Conservation (phyloP, 192 early-diverging fungal species). For the Coemansia umbellata region DNA sequence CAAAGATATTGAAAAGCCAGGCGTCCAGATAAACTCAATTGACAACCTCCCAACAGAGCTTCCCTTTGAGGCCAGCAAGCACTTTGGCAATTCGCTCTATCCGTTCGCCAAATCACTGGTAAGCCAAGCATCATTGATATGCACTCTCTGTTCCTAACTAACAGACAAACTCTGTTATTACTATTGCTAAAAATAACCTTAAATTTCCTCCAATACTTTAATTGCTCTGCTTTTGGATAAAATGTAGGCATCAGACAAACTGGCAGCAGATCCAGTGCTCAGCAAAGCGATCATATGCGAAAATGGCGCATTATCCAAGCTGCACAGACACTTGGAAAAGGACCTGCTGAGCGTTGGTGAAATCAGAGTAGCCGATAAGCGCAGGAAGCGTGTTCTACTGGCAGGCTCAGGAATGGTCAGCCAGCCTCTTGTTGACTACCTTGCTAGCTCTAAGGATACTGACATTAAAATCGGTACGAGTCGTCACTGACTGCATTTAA, state of each 20-base stretch:
- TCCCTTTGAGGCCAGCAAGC: conserved; percentile 89
- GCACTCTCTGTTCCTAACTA: no score
- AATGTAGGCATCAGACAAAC: conserved; percentile 45
- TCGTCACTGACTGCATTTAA: background rate
- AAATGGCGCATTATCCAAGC: conserved; percentile 59
- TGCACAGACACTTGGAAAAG: conserved; percentile 55
- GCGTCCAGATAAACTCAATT: conserved; percentile 96
- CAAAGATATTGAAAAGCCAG: conserved; percentile 69
- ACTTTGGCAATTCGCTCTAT: conserved; percentile 83
- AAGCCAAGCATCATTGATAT: conserved; percentile 29
- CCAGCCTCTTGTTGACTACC: conserved; percentile 85
- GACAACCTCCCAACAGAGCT: conserved; percentile 97
- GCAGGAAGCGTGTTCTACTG: conserved; percentile 63
- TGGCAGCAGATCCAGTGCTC: conserved; percentile 64
- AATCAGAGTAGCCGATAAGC: conserved; percentile 34
- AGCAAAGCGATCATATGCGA: conserved; percentile 73
- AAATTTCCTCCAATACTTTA: no score
- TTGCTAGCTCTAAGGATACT: conserved; percentile 55
- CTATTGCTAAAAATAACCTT: no score
- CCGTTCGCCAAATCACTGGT: conserved; percentile 82
- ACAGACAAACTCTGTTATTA: no score
- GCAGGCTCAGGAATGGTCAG: conserved; percentile 91
- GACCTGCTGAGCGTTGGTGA: conserved; percentile 35
- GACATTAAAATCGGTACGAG: conserved; percentile 47
- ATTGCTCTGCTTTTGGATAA: background rate